Base-by-base conservation (phyloP, 108 stramenopile genomes). In the Pseudonitzschia multiseries region DNA sequence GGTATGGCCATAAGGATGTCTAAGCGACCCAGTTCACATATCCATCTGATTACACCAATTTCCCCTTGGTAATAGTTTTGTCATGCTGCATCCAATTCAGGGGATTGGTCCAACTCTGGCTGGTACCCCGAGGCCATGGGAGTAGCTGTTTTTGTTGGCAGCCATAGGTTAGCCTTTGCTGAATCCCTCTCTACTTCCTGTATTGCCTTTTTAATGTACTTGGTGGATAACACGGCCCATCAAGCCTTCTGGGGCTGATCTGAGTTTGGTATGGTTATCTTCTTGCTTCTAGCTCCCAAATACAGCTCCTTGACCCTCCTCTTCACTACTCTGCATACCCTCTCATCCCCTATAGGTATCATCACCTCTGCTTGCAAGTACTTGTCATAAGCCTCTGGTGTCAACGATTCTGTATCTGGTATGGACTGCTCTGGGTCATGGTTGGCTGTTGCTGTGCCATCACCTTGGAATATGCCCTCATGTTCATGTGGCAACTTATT, bases 11-110 rank as follows among this genome's bases (percentile, higher is more conserved):
- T 51, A 24, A 29, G 32, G 40, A 88, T 83, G 59, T 88, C 82
- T 24, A 83, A 50, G 24, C 83, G 29, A 21, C 84, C 80, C 8
- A 85, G 52, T 43, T 88, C 83, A 22, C 83, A 80, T 50, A 76
- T 76, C 84, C 84, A 88, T 42, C 81, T 69, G 2, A 84, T 57
- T 15, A 82, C 59, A 15, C 85, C 82, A 53, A 86, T 79, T 40
- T 66, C 68, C 28, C 59, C 69, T 17, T 78, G 76, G 46, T 46
- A 86, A 29, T 71, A 79, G 15, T 53, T 33, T 17, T 73, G 65
- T 5, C 66, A 54, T 13, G 77, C 40, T 18, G 56, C 44, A 15
- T 72, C 62, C 29, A 74, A 50, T 48, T 48, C 72, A 1, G 79
- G 68, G 64, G 74, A 40, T 41, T 5, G n/a, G 59, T 75, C 74